phyloP scores from a whole-genome alignment of 1,139 yeast genomes.

The Lodderomyces theae region DNA sequence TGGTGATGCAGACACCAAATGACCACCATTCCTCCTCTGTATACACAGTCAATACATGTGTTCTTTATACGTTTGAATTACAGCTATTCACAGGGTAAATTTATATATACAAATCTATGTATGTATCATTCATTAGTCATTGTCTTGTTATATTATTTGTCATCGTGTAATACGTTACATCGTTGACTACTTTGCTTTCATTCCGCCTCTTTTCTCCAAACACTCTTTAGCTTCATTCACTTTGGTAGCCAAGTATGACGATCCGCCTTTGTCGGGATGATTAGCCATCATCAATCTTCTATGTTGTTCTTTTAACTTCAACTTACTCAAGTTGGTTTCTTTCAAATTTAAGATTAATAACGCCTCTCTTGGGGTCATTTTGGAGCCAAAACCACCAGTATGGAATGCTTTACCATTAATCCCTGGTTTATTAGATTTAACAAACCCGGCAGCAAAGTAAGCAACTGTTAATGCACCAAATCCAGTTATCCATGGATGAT shows the following conservation, averaged over 20 bases:
- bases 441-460: constrained; percentile 65
- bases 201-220: constrained; percentile 76
- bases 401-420: constrained; percentile 67
- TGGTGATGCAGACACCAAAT: too few relatives aligned
- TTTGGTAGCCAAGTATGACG: constrained; percentile 92
- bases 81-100: background rate
- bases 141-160: background rate
- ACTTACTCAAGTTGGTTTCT: constrained; percentile 72
- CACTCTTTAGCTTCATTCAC: constrained; percentile 96
- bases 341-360: constrained; percentile 80
- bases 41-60: too few relatives aligned
- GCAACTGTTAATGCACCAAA: constrained; percentile 66
- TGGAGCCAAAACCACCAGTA: constrained; percentile 86
- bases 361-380: constrained; percentile 91
- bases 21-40: background rate
- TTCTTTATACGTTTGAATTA: too few relatives aligned
- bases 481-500: constrained; percentile 76
- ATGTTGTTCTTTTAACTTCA: constrained; percentile 86
- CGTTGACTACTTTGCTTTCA: constrained; percentile 46
- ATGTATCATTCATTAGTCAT: background rate
- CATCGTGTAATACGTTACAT: too few relatives aligned
- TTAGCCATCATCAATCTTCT: constrained; percentile 85
- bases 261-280: constrained; percentile 98
- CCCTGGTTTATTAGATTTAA: constrained; percentile 71
- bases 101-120: too few relatives aligned